Base-by-base conservation (phyloP, 495 filamentous ascomycete genomes). In the Penicillium psychrofluorescens region DNA sequence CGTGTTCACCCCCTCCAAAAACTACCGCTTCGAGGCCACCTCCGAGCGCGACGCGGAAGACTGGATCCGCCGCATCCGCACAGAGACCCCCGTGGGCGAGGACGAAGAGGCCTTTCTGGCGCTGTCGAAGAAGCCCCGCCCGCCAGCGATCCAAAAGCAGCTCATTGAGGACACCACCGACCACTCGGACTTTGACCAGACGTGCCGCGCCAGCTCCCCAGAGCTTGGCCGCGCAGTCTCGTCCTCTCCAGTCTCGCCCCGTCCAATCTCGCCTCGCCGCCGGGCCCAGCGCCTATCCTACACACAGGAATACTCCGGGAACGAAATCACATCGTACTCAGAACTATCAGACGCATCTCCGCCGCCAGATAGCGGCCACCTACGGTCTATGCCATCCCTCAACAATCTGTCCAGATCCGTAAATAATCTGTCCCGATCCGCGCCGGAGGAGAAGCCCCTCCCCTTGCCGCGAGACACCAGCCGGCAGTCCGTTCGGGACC, bases 1-100 rank as follows among this genome's bases (percentile, higher is more conserved):
- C 2, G 71, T 97, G n/a, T 98, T 95, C 59, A 90, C 90, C 8
- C 85, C 90, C 0, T 82, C 88, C 6, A 84, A 84, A 44, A 96
- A 95, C 64, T 95, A 85, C 64, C 89, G 95, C 45, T 84, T 98
- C 38, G 84, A 90, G 55, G 90, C 84, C 2, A 55, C 67, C 27
- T 83, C 72, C 4, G 75, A 79, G 33, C 75, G 81, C 45, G 90
- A 96, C 50, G 85, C 88, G 11, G 77, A 85, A 38, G 84, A 86
- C 50, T 98, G 92, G 92, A 85, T 95, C 10, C 75, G 84, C 15
- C 72, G 86, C 35, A 91, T 98, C 41, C 77, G 88, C 41, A 68
- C 71, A 42, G 82, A 91, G 46, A 87, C 86, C 7, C 81, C 84
- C 35, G 82, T 91, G 35, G 86, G 90, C 47, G 89, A 95, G 50